phyloP scores from a whole-genome alignment of 164 flowering plant genomes.

The Sedum album region DNA sequence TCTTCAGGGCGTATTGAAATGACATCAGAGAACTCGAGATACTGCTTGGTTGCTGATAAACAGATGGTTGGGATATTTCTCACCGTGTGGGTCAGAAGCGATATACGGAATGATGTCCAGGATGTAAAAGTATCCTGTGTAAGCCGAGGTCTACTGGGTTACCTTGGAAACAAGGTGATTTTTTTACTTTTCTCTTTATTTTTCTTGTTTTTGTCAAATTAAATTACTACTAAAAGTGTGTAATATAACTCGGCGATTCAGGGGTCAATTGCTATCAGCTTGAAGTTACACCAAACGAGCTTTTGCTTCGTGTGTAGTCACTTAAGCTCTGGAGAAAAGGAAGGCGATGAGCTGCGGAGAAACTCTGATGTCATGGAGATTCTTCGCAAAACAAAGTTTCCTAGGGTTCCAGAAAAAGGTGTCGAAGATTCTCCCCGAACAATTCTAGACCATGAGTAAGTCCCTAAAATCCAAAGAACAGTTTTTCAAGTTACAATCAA shows the following conservation, averaged over 20 bases:
- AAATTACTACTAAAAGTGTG: background rate
- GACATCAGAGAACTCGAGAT: slow-evolving; percentile 31
- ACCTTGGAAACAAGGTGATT: slow-evolving; percentile 71
- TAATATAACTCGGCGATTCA: slow-evolving; percentile 29
- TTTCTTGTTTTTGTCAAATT: background rate
- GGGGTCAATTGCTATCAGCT: slow-evolving; percentile 98
- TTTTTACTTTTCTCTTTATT: background rate
- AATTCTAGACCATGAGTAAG: slow-evolving; percentile 93
- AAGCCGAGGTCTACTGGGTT: slow-evolving; percentile 76
- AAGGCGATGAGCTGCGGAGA: slow-evolving; percentile 92
- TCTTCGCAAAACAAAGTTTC: slow-evolving; percentile 89
- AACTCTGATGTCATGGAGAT: no score
- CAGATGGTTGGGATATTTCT: slow-evolving; percentile 74
- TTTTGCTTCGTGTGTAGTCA: slow-evolving; percentile 98
- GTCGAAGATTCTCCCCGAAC: slow-evolving; percentile 79
- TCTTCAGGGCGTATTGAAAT: slow-evolving; percentile 39
- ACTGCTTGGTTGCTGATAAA: slow-evolving; percentile 66
- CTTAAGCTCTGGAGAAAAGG: slow-evolving; percentile 95
- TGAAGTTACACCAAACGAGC: slow-evolving; percentile 95
- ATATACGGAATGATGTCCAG: slow-evolving; percentile 43
- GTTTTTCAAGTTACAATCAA: background rate
- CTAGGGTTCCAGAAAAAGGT: slow-evolving; percentile 66
- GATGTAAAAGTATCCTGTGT: slow-evolving; percentile 78
- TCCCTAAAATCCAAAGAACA: background rate
- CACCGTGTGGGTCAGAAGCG: slow-evolving; percentile 57